Evolutionary conservation across 2,329 filamentous ascomycete genomes (phyloP), one percentile per base, ranked within the genome.

Genomic region (Nemania abortiva): DNA sequence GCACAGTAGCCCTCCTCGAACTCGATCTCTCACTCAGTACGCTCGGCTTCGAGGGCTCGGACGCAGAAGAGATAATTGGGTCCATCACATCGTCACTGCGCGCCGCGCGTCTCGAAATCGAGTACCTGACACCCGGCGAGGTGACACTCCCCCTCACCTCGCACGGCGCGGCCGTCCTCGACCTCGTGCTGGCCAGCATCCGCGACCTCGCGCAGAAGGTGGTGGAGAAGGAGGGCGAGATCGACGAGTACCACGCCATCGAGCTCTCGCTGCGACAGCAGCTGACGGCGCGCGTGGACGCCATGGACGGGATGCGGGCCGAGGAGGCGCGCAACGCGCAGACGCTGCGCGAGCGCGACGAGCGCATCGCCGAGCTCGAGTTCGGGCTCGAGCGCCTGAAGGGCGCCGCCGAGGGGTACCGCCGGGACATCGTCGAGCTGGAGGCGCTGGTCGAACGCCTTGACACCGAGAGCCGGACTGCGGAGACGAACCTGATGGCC

Each of bases 111-210:
- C 79, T 90, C 0, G 88, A 90, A 72, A 84, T 90, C 2, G 89
- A 90, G 76, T 90, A 90, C 73, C 82, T 90, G 22, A 86, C 84
- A 0, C 88, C 88, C 0, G 88, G 88, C 6, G 88, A 90, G 75
- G 80, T 86, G n/a, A 74, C 82, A 0, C 81, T 89, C 0, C 86
- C 87, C 0, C 79, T 89, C 0, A 83, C 83, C 0, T 84, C 84
- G 0, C 84, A 84, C 58, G 88, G 88, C 1, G 85, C 85, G 0
- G 83, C 87, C 60, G 82, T 90, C 0, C 82, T 91, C 0, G 86
- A 88, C 65, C 81, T 89, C 13, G 76, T 90, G 5, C 82, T 90
- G 0, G 75, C 75, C 0, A 81, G 84, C 0, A 82, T 90, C 1
- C 84, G 86, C 2, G 80, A 82, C 15, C 81, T 90, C 37, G 79